Conservation (phyloP, 2,329 filamentous ascomycete species). For the Colletotrichum theobromicola region DNA sequence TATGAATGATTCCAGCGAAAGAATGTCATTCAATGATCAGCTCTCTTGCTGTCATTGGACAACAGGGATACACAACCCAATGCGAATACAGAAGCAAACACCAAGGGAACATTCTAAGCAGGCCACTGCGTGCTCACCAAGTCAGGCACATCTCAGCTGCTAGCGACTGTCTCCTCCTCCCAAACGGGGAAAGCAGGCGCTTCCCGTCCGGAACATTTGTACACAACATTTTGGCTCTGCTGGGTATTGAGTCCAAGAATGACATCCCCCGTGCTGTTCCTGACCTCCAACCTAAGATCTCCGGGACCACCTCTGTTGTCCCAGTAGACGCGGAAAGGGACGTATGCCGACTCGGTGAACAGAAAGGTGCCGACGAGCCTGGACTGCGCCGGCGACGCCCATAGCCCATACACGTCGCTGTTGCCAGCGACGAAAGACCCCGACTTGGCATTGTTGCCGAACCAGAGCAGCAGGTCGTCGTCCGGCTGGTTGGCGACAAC, state of each 20-base stretch:
- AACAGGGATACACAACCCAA: background rate
- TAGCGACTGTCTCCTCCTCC: background rate
- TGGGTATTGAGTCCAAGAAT: background rate
- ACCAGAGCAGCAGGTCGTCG: background rate
- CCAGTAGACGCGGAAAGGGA: slow-evolving; percentile 9
- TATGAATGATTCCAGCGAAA: background rate
- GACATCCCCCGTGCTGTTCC: background rate
- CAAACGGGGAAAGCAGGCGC: background rate
- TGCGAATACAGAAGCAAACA: background rate
- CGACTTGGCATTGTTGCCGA: background rate
- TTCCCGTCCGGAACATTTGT: background rate
- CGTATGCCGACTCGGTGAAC: background rate
- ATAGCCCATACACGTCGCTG: background rate
- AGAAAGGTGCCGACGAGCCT: background rate
- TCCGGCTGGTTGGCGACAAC: background rate
- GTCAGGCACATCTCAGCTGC: background rate
- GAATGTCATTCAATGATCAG: background rate
- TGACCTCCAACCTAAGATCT: background rate
- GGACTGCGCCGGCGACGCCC: background rate
- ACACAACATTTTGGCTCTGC: background rate
- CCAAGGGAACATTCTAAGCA: background rate
- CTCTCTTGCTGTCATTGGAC: background rate
- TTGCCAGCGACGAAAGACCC: background rate
- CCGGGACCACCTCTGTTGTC: background rate
- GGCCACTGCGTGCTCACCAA: background rate